phyloP scores from a whole-genome alignment of 2,329 filamentous ascomycete genomes.

The Colletotrichum eremochloae region DNA sequence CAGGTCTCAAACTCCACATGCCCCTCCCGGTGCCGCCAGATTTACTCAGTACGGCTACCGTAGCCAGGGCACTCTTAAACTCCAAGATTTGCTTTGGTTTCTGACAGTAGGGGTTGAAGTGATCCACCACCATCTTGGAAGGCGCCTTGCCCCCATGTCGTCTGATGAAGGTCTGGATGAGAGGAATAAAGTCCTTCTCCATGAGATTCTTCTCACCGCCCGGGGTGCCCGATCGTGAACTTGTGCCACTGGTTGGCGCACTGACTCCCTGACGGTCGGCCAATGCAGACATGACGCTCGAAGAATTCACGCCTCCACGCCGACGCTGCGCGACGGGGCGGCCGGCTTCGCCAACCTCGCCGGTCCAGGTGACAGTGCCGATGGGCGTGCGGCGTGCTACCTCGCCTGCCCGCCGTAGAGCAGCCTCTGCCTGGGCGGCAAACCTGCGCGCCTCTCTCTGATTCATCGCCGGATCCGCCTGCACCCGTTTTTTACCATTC shows the following conservation, averaged over 20 bases:
- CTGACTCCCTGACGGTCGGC: slow-evolving; percentile 67
- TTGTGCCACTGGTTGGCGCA: slow-evolving; percentile 53
- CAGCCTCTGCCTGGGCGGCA: slow-evolving; percentile 81
- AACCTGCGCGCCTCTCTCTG: slow-evolving; percentile 85
- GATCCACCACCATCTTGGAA: slow-evolving; percentile 88
- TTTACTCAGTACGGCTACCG: slow-evolving; percentile 79
- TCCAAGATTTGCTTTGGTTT: slow-evolving; percentile 77
- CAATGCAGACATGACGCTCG: slow-evolving; percentile 68
- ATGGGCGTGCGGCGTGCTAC: slow-evolving; percentile 80
- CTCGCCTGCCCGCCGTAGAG: slow-evolving; percentile 80
- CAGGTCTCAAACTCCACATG: slow-evolving; percentile 65
- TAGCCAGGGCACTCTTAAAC: slow-evolving; percentile 85
- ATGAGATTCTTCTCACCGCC: slow-evolving; percentile 56
- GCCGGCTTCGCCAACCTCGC: slow-evolving; percentile 82
- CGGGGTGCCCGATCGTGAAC: slow-evolving; percentile 62
- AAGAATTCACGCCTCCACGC: slow-evolving; percentile 66
- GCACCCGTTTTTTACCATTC: slow-evolving; percentile 77
- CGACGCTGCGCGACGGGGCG: slow-evolving; percentile 70
- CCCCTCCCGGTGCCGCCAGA: slow-evolving; percentile 64
- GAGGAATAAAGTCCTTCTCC: slow-evolving; percentile 73
- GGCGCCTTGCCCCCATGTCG: slow-evolving; percentile 83
- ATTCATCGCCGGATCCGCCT: slow-evolving; percentile 82
- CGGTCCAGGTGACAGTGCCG: slow-evolving; percentile 95
- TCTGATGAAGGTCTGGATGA: slow-evolving; percentile 84
- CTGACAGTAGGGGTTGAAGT: slow-evolving; percentile 86